These are phyloP conservation scores for Clavispora asparagi DNA, from an alignment of 805 yeast genomes.

Conservation along the genomic window DNA sequence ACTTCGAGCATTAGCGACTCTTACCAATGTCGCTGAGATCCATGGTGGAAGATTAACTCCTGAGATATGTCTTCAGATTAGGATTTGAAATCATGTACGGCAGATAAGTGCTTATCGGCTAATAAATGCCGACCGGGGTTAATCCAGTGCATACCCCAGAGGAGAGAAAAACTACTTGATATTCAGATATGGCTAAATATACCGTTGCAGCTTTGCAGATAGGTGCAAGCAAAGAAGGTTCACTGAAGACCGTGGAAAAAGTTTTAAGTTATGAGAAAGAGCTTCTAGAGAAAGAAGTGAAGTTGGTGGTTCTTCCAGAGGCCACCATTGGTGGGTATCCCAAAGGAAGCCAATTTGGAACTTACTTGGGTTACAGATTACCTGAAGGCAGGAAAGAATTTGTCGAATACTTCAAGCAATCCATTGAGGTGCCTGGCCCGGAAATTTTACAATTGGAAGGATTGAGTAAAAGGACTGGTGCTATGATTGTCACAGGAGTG, in stretches of 20 bases:
- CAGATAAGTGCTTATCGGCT: no score
- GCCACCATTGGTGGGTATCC: constrained; percentile 45
- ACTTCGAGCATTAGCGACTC: no score
- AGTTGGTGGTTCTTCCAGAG: constrained; percentile 41
- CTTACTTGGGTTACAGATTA: constrained; percentile 37
- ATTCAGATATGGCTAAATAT: constrained; percentile 16
- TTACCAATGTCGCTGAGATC: no score
- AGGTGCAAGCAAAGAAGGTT: constrained; percentile 35
- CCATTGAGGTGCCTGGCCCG: constrained; percentile 31
- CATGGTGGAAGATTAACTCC: no score
- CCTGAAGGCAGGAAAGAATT: constrained; percentile 39
- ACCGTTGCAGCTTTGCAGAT: constrained; percentile 41
- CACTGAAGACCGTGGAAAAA: constrained; percentile 31
- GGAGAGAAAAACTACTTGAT: no score
- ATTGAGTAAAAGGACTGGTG: constrained; percentile 27
- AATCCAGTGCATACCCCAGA: no score
- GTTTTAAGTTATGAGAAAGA: constrained; percentile 35
- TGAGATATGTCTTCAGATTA: no score
- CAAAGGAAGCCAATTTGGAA: constrained; percentile 39
- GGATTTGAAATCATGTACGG: no score
- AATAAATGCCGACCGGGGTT: no score
- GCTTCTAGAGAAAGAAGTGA: constrained; percentile 24
- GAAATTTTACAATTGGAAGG: constrained; percentile 30
- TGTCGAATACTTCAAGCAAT: constrained; percentile 27
- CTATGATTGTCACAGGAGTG: constrained; percentile 35